Evolutionary conservation across 345 rosid genomes (phyloP), one percentile per base, ranked within the genome.

Genomic region (Salix purpurea): DNA sequence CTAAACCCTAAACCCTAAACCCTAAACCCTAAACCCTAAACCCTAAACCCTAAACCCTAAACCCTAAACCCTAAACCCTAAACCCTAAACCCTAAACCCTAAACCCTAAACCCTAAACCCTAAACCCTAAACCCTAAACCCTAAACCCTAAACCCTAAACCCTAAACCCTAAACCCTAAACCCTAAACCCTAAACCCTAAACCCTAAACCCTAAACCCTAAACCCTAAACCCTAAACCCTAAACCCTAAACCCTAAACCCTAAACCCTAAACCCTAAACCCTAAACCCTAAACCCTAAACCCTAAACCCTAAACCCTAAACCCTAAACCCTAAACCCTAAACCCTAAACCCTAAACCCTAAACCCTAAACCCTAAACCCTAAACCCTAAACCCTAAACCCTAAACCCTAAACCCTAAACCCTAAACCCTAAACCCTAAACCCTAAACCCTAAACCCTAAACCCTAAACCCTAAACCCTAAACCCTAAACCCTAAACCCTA

Each of bases 381-480:
- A 21, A 69, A 12, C 34, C 73, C 36, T 40, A 73, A 73, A 36
- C 76, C 75, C 37, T 18, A 71, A 68, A 68, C 65, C 61, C 75
- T 68, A 30, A 24, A 77, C 71, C 64, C 64, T 16, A 58, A 16
- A 58, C 64, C 64, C n/a, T 16, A 58, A 21, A 58, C 64, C 64
- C 70, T 58, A 30, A 30, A 28, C 52, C 81, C 81, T 67, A 64
- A 65, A 78, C 70, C 76, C 76, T 67, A 60, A 62, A 61, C 74
- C 76, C 77, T 67, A 50, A 65, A 78, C 64, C 76, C 77, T 37
- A 65, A 72, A 60, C 79, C 82, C 71, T 70, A 78, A 81, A n/a
- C 82, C 82, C 77, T 74, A 82, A 78, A 82, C 82, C 82, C 82
- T 75, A 78, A 78, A 82, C 82, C 82, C 79, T 61, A 78, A 74